These are phyloP conservation scores for Elsinoe ampelina DNA, from an alignment of 2,329 filamentous ascomycete genomes.

Conservation along the genomic window DNA sequence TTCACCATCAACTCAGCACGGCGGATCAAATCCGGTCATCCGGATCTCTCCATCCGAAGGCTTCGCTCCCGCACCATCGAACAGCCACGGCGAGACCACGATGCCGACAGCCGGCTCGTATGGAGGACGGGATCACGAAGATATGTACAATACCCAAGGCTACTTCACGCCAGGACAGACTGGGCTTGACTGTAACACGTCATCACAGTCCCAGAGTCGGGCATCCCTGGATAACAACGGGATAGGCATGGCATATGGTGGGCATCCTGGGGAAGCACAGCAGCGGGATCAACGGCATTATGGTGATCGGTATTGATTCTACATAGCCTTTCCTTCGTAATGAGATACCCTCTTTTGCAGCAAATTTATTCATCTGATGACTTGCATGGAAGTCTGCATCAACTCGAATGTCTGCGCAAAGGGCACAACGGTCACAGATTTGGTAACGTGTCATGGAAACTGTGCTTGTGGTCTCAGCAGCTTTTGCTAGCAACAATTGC, in stretches of 20 bases:
- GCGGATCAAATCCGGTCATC: neutral
- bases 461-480: neutral
- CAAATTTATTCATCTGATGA: no score
- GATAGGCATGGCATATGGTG: conserved; percentile 9
- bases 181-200: neutral
- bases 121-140: conserved; percentile 5
- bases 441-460: no score
- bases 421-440: no score
- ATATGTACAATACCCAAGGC: conserved; percentile 7
- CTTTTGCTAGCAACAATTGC: neutral
- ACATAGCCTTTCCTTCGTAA: neutral
- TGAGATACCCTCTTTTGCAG: neutral
- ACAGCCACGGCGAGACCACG: neutral
- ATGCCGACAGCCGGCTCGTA: conserved; percentile 7
- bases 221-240: neutral
- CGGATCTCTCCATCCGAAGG: conserved; percentile 9
- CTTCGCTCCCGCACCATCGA: neutral
- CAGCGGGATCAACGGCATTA: neutral
- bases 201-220: neutral
- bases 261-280: neutral
- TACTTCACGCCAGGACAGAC: neutral
- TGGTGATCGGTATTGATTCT: conserved; percentile 3
- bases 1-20: neutral
- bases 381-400: no score
- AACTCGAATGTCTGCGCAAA: no score